Conservation (phyloP, 345 rosid genomes). For the Turnera subulata region DNA sequence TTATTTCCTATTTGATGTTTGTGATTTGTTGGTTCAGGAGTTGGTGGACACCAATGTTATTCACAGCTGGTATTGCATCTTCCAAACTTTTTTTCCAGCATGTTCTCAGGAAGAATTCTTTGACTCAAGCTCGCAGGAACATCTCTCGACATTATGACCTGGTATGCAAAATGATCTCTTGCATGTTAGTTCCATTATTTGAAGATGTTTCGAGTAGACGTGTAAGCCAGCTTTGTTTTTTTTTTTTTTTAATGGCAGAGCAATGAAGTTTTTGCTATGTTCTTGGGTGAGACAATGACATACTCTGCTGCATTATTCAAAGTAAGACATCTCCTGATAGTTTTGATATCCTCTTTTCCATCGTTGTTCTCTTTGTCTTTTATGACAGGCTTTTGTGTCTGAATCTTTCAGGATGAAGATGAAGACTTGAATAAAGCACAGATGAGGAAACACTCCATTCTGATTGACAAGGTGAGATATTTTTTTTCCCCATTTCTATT, state of each 20-base stretch:
- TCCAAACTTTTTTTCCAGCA: slow-evolving; percentile 75
- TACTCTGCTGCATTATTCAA: slow-evolving; percentile 82
- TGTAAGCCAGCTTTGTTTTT: not conserved
- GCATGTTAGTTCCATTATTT: no score
- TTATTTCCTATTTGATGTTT: not conserved
- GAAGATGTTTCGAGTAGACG: no score
- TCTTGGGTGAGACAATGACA: slow-evolving; percentile 86
- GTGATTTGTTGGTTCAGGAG: slow-evolving; percentile 42
- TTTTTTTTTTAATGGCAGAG: slow-evolving; percentile 36
- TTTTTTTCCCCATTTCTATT: not conserved
- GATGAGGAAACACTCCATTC: slow-evolving; percentile 61
- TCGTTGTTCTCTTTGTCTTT: no score
- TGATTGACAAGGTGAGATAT: slow-evolving; percentile 73
- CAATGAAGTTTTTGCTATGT: slow-evolving; percentile 67
- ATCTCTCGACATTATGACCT: slow-evolving; percentile 88
- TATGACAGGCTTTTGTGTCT: no score
- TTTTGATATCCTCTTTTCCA: no score
- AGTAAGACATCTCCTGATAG: slow-evolving; percentile 31
- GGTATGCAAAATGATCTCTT: slow-evolving; percentile 39
- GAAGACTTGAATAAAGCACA: slow-evolving; percentile 79
- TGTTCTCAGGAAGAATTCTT: slow-evolving; percentile 64
- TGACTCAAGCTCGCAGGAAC: slow-evolving; percentile 91
- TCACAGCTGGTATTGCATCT: slow-evolving; percentile 70
- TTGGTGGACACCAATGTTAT: slow-evolving; percentile 90
- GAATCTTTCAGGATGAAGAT: slow-evolving; percentile 38